Percentiles rank a stretch among this genome's conserved stretches.
Evolutionary conservation across 495 filamentous ascomycete species (phyloP).

Genomic region (Trichocladium uniseriatum): DNA sequence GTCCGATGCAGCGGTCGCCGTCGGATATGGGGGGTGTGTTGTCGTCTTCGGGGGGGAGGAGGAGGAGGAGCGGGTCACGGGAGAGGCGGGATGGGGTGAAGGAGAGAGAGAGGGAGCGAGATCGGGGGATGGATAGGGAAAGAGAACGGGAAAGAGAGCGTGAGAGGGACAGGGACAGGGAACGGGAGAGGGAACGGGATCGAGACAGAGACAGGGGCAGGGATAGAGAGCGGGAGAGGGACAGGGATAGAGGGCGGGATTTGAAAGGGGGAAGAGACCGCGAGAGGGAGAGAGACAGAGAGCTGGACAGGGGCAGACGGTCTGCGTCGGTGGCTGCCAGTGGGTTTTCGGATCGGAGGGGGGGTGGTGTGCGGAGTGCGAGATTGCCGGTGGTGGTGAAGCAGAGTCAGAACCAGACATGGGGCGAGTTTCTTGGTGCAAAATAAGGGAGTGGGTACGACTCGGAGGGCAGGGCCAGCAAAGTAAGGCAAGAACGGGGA

Average conservation of each 20-base stretch:
- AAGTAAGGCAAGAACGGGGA: too few relatives aligned
- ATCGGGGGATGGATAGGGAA: slow-evolving; percentile 5
- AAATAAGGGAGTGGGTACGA: too few relatives aligned
- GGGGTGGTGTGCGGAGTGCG: not conserved
- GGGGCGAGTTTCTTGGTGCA: not conserved
- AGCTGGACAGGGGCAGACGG: not conserved
- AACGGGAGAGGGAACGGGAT: slow-evolving; percentile 3
- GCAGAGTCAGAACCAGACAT: not conserved
- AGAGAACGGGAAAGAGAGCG: slow-evolving; percentile 8
- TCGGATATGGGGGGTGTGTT: not conserved
- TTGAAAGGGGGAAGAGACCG: not conserved
- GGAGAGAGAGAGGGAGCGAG: slow-evolving; percentile 2
- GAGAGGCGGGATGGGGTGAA: slow-evolving; percentile 2
- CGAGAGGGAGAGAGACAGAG: slow-evolving; percentile 6
- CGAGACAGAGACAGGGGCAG: slow-evolving; percentile 3
- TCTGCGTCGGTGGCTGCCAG: slow-evolving; percentile 5
- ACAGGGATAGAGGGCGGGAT: slow-evolving; percentile 8
- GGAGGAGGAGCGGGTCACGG: not conserved
- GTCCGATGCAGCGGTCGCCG: not conserved
- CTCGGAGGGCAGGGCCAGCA: too few relatives aligned
- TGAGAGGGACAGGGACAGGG: not conserved
- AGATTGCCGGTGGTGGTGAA: not conserved
- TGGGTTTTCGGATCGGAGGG: not conserved
- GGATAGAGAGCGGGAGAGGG: slow-evolving; percentile 7
- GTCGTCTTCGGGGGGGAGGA: too few relatives aligned